These are phyloP conservation scores for Penicillium cataractarum DNA, from an alignment of 495 filamentous ascomycete species.

Conservation along the genomic window DNA sequence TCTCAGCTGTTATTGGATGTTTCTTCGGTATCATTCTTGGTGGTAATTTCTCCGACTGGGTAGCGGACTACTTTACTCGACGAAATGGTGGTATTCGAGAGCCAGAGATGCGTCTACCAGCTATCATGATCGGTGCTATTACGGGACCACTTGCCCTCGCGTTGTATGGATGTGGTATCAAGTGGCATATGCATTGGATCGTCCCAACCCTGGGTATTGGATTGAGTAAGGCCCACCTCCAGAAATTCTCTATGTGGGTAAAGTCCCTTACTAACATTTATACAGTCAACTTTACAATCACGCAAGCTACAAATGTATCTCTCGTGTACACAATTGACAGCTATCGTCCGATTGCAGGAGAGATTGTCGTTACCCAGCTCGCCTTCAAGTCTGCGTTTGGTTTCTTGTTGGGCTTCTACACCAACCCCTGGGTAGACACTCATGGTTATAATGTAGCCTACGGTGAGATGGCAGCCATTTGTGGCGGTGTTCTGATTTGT, in stretches of 20 bases:
- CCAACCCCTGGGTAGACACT: slow-evolving; percentile 58
- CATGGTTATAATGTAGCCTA: slow-evolving; percentile 54
- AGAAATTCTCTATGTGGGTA: not conserved
- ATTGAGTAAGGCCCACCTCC: slow-evolving; percentile 22
- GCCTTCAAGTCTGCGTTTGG: slow-evolving; percentile 60
- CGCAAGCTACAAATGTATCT: slow-evolving; percentile 53
- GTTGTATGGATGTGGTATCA: slow-evolving; percentile 56
- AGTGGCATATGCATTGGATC: slow-evolving; percentile 56
- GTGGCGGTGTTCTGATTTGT: slow-evolving; percentile 42
- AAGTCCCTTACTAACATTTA: not conserved
- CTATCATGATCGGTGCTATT: slow-evolving; percentile 48
- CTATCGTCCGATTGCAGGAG: slow-evolving; percentile 58
- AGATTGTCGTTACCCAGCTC: slow-evolving; percentile 53
- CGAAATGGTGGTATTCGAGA: slow-evolving; percentile 56
- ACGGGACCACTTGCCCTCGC: slow-evolving; percentile 49
- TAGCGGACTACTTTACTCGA: slow-evolving; percentile 54
- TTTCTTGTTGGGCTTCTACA: slow-evolving; percentile 63
- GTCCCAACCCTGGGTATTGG: slow-evolving; percentile 55
- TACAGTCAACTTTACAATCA: slow-evolving; percentile 53
- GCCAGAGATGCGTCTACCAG: slow-evolving; percentile 58
- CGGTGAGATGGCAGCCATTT: slow-evolving; percentile 57
- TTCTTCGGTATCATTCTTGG: slow-evolving; percentile 52
- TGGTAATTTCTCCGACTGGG: slow-evolving; percentile 52
- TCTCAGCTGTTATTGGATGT: slow-evolving; percentile 52
- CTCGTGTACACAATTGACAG: slow-evolving; percentile 59